Evolutionary conservation across 2,329 filamentous ascomycete species (phyloP).

Genomic region (Aspergillus oerlinghausenensis): DNA sequence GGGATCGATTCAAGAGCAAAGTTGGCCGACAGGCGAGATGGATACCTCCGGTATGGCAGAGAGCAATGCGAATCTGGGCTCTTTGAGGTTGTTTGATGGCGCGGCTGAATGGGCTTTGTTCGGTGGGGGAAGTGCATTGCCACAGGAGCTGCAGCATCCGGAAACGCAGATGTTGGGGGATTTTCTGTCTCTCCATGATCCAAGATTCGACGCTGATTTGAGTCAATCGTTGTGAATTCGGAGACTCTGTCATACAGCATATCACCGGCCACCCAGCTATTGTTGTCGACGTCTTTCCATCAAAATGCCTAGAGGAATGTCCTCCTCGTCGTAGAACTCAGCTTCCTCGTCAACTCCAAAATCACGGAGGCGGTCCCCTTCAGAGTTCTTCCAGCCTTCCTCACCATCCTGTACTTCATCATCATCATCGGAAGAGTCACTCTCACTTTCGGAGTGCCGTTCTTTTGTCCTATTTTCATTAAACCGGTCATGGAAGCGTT

Average conservation of each 20-base stretch:
- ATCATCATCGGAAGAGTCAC: slow-evolving; percentile 27
- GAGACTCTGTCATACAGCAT: not conserved
- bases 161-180: slow-evolving; percentile 19
- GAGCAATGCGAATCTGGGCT: not conserved
- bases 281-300: slow-evolving; percentile 27
- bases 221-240: not conserved
- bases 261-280: not conserved
- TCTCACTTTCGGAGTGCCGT: slow-evolving; percentile 15
- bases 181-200: slow-evolving; percentile 8
- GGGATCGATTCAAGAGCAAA: not conserved
- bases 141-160: slow-evolving; percentile 14
- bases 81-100: slow-evolving; percentile 4
- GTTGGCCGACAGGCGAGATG: not conserved
- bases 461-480: slow-evolving; percentile 14
- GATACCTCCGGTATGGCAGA: slow-evolving; percentile 3
- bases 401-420: slow-evolving; percentile 38
- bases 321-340: slow-evolving; percentile 61
- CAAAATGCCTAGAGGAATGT: slow-evolving; percentile 55
- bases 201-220: not conserved
- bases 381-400: slow-evolving; percentile 59
- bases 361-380: slow-evolving; percentile 58
- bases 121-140: slow-evolving; percentile 7
- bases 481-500: slow-evolving; percentile 39
- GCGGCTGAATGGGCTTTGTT: slow-evolving; percentile 13
- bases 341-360: slow-evolving; percentile 63